These are phyloP conservation scores for Helicostylum pulchrum DNA, from an alignment of 192 early-diverging fungal genomes.

Conservation along the genomic window DNA sequence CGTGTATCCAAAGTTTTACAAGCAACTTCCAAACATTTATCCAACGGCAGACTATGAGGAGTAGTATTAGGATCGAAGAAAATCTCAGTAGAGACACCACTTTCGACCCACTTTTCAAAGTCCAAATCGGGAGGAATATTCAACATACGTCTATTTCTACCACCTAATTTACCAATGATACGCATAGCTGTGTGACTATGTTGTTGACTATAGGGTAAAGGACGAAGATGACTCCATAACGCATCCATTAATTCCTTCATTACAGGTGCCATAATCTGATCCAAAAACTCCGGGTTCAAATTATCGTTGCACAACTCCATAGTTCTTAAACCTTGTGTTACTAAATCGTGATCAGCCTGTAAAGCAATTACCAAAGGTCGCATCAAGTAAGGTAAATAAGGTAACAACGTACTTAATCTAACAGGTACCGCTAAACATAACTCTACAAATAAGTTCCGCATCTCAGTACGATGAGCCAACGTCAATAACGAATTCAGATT, in stretches of 20 bases:
- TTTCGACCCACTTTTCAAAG: conserved; percentile 41
- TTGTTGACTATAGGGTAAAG: conserved; percentile 76
- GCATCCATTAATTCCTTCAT: conserved; percentile 93
- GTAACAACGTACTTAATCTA: conserved; percentile 87
- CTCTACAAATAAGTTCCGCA: conserved; percentile 97
- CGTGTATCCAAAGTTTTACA: conserved; percentile 52
- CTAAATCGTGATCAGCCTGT: conserved; percentile 86
- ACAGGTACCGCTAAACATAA: conserved; percentile 97
- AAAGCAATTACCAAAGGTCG: conserved; percentile 92
- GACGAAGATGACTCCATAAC: conserved; percentile 89
- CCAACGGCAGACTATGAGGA: conserved; percentile 56
- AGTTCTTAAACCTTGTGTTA: conserved; percentile 93
- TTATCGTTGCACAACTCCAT: conserved; percentile 98
- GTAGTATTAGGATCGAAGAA: conserved; percentile 51
- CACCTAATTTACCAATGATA: conserved; percentile 98
- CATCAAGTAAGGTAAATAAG: conserved; percentile 93
- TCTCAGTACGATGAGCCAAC: conserved; percentile 72
- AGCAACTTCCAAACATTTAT: conserved; percentile 53
- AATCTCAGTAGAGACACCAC: conserved; percentile 58
- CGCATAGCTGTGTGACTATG: conserved; percentile 85
- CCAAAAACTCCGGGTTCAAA: conserved; percentile 92
- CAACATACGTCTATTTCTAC: conserved; percentile 87
- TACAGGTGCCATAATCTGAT: conserved; percentile 93
- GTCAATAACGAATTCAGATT: conserved; percentile 83
- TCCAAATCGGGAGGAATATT: conserved; percentile 61